Evolutionary conservation across 495 filamentous ascomycete genomes (phyloP), one percentile per base, ranked within the genome.

Genomic region (Staphylotrichum tortipilum): DNA sequence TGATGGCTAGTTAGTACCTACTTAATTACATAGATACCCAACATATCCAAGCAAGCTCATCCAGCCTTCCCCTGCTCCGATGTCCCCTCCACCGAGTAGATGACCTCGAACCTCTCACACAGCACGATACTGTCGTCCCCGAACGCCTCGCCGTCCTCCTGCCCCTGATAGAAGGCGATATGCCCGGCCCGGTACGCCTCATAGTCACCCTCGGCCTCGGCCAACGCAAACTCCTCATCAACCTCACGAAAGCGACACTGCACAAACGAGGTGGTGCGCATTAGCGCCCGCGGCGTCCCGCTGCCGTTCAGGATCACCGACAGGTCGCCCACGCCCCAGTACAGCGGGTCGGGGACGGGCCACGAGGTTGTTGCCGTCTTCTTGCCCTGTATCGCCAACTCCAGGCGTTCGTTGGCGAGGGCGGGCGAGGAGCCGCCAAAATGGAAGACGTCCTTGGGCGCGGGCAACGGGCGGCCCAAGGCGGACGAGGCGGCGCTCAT

Each of bases 331-430:
- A 54, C 52, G 12, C 42, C 56, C 64, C 64, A 65, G 40, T 63
- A 50, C 11, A 60, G 49, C 17, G 62, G 64, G 9, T 52, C 21
- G 3, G 62, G 64, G 1, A 64, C 40, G 0, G 64, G 64, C 60
- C 60, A 67, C 23, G 64, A 63, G 4, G 64, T 64, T 2, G 62
- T 65, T 15, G 62, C 64, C 14, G 62, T 57, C 41, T 67, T 67
- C 15, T 56, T 44, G 35, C 64, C 55, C 12, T 40, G 38, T 18
- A 67, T 53, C 8, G 60, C 62, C 10, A 56, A 50, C 4, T n/a
- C 33, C 9, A 65, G 57, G 14, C 43, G 47, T 40, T 44, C 14
- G 39, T 61, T 47, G 43, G 56, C 45, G 21, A 49, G 50, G 2
- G 24, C 12, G 0, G 54, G 31, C 4, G 53, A 46, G 48, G 23